Conservation (phyloP, 2,329 filamentous ascomycete genomes). For the Neurospora crassa region DNA sequence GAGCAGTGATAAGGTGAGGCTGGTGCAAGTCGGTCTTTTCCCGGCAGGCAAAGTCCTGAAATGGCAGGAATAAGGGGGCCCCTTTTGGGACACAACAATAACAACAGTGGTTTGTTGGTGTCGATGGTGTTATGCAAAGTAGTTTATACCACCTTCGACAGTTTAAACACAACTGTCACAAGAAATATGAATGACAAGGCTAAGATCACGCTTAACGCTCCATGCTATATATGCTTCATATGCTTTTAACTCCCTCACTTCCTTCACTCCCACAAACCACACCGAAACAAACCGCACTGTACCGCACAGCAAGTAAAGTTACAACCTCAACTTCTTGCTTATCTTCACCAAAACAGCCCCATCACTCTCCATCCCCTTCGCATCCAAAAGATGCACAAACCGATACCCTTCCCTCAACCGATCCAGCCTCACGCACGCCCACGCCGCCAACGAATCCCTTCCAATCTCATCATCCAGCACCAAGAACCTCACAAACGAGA, state of each 20-base stretch:
- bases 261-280: too few species aligned
- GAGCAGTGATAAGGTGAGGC: background rate
- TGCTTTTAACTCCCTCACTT: background rate
- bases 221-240: background rate
- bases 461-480: conserved; percentile 79
- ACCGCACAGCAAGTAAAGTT: too few species aligned
- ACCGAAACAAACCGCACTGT: too few species aligned
- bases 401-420: conserved; percentile 66
- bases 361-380: conserved; percentile 52
- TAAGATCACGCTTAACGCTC: background rate
- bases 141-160: background rate
- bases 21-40: background rate
- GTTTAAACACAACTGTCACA: too few species aligned
- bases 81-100: background rate
- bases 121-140: background rate
- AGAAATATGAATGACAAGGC: background rate
- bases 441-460: conserved; percentile 70
- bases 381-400: conserved; percentile 67
- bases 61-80: background rate
- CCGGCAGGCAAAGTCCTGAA: background rate
- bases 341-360: conserved; percentile 69
- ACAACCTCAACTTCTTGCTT: conserved; percentile 40
- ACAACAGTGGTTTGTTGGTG: background rate
- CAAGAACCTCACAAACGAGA: conserved; percentile 73
- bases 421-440: conserved; percentile 83